phyloP scores from a whole-genome alignment of 331 rosid species.

The Malus hybrid region DNA sequence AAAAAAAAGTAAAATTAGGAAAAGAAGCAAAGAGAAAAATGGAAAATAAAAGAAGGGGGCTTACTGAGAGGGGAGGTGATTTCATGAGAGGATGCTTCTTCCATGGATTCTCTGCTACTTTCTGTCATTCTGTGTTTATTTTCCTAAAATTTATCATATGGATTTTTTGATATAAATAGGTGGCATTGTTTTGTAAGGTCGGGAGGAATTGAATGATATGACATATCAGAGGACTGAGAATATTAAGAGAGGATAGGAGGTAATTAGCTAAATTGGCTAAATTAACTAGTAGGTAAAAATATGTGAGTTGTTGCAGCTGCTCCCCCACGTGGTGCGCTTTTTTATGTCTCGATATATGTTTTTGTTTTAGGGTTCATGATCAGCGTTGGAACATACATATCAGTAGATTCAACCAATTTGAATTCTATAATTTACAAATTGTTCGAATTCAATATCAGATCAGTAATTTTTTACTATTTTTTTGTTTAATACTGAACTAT shows the following conservation, averaged over 20 bases:
- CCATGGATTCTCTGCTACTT: neutral
- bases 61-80: constrained; percentile 20
- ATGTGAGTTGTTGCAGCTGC: constrained; percentile 2
- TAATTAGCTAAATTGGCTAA: no score
- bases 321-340: neutral
- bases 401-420: no score
- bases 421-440: no score
- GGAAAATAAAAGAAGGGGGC: neutral
- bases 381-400: no score
- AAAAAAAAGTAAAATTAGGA: neutral
- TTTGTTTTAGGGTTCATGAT: no score
- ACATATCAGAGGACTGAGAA: neutral
- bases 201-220: neutral
- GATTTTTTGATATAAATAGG: no score
- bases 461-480: no score
- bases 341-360: neutral
- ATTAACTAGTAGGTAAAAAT: neutral
- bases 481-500: no score
- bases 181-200: no score
- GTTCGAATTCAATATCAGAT: no score
- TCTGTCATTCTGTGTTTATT: neutral
- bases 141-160: neutral
- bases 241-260: neutral
- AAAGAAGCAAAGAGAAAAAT: no score
- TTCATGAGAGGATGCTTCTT: constrained; percentile 16